A percentile compares a stretch with the other conserved stretches of the same genome.
Evolutionary conservation across 768 basidiomycete species (phyloP).

Genomic region (Lentinula raphanica): DNA sequence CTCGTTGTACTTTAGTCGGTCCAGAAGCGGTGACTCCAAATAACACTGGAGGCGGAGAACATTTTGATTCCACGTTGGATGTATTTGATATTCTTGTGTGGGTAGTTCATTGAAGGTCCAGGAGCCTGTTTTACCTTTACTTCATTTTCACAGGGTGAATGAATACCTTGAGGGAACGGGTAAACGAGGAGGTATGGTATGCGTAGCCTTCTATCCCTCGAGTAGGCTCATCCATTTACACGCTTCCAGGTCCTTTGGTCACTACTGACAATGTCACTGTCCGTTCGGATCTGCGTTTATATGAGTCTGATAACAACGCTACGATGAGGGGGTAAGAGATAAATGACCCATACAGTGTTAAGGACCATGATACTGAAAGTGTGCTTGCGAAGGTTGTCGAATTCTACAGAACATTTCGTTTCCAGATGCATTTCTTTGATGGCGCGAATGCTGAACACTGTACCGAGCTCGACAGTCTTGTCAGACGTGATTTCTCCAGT

Average conservation of each 20-base stretch:
- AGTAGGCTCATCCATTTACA: background rate
- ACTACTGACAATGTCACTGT: slow-evolving; percentile 17
- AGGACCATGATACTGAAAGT: background rate
- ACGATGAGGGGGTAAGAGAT: slow-evolving; percentile 15
- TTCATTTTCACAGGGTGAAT: slow-evolving; percentile 1
- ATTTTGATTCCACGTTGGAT: slow-evolving; percentile 14
- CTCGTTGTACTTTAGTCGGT: slow-evolving; percentile 3
- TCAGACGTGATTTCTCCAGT: slow-evolving; percentile 13
- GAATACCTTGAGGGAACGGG: slow-evolving; percentile 10
- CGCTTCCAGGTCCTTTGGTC: slow-evolving; percentile 15
- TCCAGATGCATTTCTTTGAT: slow-evolving; percentile 13
- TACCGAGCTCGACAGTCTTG: slow-evolving; percentile 13
- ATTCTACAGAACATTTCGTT: slow-evolving; percentile 4
- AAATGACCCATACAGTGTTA: background rate
- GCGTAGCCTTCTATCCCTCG: too few relatives aligned
- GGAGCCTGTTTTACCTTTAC: background rate
- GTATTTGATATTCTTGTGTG: slow-evolving; percentile 12
- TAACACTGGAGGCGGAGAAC: slow-evolving; percentile 14
- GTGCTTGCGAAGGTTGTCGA: background rate
- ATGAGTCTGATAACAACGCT: slow-evolving; percentile 15
- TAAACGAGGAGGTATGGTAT: slow-evolving; percentile 13
- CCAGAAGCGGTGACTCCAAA: slow-evolving; percentile 13
- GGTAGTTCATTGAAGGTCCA: background rate
- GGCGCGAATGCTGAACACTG: slow-evolving; percentile 18
- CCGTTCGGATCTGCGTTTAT: slow-evolving; percentile 20